Base-by-base conservation (phyloP, 805 yeast species). In the Zygosaccharomyces lentus region DNA sequence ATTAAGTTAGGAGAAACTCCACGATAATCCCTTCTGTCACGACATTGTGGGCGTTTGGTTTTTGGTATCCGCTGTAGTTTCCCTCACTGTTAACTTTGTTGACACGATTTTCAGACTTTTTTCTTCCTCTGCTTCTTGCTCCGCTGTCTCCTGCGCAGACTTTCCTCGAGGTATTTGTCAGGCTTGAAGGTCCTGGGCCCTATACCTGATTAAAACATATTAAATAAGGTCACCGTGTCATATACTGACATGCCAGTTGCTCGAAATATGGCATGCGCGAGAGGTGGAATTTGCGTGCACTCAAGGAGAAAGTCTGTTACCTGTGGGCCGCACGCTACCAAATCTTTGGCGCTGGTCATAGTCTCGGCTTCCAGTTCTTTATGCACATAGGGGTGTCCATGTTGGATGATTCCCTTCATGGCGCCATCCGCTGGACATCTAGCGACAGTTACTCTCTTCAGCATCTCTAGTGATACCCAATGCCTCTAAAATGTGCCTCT, bases 281-380 rank as follows among this genome's bases (percentile, higher is more conserved):
- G 58, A n/a, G 68, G 69, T 15, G 67, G 68, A 67, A 67, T 66
- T 41, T 66, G 66, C 6, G 68, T 62, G 44, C 71, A 65, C 45
- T 65, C 70, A 43, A 66, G 54, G 8, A 66, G 66, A 43, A 66
- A 53, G 0, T 61, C 68, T 9, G 62, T 60, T 29, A 65, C 54
- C 5, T 45, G 37, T 7, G 58, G 55, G 17, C 51, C 52, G 15
- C 56, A 49, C 6, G 47, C 47, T 1, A 67, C 7, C 7, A 62
- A 46, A 3, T 48, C 50, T 15, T 48, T 36, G 1, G 66, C 61
- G 24, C 60, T 41, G 6, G 35, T 38, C 7, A 64, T 60, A 32
- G 63, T 44, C 42, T 66, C 68, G 6, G 53, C 48, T 19, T 54
- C 61, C 2, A 60, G 47, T 35, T 56, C 57, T 23, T 59, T 61